These are phyloP conservation scores for Hyphodiscus hymeniophilus DNA, from an alignment of 495 filamentous ascomycete genomes.

Conservation along the genomic window DNA sequence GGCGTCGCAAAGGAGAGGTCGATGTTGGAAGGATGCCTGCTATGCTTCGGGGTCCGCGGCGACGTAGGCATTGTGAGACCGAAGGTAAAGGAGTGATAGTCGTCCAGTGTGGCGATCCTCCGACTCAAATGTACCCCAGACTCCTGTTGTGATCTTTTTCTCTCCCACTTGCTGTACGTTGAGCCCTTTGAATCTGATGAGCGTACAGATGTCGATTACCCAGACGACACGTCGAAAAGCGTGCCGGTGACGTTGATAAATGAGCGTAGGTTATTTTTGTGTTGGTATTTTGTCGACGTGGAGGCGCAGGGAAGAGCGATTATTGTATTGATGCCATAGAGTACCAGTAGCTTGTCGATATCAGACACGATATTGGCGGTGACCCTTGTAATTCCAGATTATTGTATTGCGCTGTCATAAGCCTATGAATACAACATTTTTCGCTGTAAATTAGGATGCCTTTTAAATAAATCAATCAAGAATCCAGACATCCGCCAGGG, in stretches of 20 bases:
- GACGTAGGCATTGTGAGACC: constrained; percentile 34
- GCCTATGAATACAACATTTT: not conserved
- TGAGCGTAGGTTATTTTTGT: constrained; percentile 5
- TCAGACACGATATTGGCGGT: constrained; percentile 20
- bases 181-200: not conserved
- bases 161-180: not conserved
- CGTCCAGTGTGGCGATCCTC: constrained; percentile 5
- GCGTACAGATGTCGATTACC: not conserved
- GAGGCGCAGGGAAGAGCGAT: constrained; percentile 9
- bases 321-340: constrained; percentile 18
- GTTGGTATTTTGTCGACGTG: constrained; percentile 11
- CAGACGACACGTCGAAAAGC: constrained; percentile 12
- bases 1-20: constrained; percentile 22
- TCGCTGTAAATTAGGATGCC: not conserved
- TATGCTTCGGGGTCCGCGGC: constrained; percentile 58
- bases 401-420: constrained; percentile 9
- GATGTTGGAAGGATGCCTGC: constrained; percentile 51
- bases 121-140: not conserved
- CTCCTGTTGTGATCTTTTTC: not conserved
- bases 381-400: constrained; percentile 13
- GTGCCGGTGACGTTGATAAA: constrained; percentile 7
- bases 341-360: constrained; percentile 3
- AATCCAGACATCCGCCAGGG: no score
- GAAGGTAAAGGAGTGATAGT: constrained; percentile 7
- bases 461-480: no score